Evolutionary conservation across 352 stramenopile genomes (phyloP).

Genomic region (Pythium phragmiticola): DNA sequence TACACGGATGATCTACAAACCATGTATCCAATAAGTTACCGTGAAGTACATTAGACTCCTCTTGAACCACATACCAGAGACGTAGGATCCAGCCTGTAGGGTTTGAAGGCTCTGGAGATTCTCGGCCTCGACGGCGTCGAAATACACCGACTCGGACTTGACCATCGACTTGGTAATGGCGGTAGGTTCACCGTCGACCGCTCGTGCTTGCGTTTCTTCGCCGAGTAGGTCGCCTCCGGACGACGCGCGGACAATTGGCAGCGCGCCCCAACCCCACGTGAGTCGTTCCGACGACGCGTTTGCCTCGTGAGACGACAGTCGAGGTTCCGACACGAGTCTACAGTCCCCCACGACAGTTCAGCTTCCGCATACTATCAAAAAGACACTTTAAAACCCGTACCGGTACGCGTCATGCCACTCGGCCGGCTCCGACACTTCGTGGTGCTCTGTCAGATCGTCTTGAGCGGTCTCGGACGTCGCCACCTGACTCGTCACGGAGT

Average conservation of each 20-base stretch:
- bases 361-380: not conserved
- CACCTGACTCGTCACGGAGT: not conserved
- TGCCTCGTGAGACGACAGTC: conserved; percentile 11
- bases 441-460: not conserved
- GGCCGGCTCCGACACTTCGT: not conserved
- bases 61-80: conserved; percentile 15
- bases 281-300: conserved; percentile 35
- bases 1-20: conserved; percentile 44
- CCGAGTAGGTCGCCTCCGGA: conserved; percentile 21
- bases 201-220: conserved; percentile 15
- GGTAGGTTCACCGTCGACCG: conserved; percentile 24
- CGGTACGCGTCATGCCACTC: conserved; percentile 39
- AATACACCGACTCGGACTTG: conserved; percentile 76
- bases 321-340: conserved; percentile 22
- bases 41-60: not conserved
- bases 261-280: conserved; percentile 51
- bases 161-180: conserved; percentile 71
- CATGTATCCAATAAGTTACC: not conserved
- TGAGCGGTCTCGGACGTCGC: not conserved
- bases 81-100: conserved; percentile 4
- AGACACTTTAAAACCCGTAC: conserved; percentile 6
- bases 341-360: not conserved
- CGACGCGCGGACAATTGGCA: conserved; percentile 38
- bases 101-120: conserved; percentile 16
- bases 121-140: conserved; percentile 66